Base-by-base conservation (phyloP, 441 rosid genomes). In the Populus hybrid region DNA sequence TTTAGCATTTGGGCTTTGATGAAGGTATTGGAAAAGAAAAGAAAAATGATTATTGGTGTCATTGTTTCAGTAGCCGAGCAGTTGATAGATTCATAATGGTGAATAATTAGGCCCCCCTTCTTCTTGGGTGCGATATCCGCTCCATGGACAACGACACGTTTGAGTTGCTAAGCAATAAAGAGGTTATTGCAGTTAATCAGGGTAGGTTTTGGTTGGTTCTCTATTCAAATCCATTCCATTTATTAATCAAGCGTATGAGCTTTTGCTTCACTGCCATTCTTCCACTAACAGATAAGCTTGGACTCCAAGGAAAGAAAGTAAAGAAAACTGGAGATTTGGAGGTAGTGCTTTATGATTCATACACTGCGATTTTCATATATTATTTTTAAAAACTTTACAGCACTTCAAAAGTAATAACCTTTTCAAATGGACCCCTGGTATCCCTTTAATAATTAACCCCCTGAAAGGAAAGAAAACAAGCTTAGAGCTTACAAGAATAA, bases 1-100 rank as follows among this genome's bases (percentile, higher is more conserved):
- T 88, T 87, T 77, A 88, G 89, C 74, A 81, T 87, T 69, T 87
- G 90, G 91, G 84, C 88, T 26, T 77, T 87, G 54, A 84, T 87
- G 46, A 88, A 85, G 90, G 89, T 84, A 67, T 20, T 23, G 36
- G 36, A 6, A 34, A 34, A 21, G 7, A 6, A 34, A 8, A 3
- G 20, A 32, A 10, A 1, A 7, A n/a, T 10, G 2, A 10, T 34
- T n/a, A 1, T 2, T 21, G 1, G 34, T 57, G 34, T 57, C 10
- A 8, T 65, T 24, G 8, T 16, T n/a, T 36, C 14, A 11, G 26
- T 7, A 8, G 68, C 23, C 5, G 14, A 23, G 26, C 21, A 5
- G 10, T 11, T 40, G 3, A 68, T 4, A 3, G 9, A 68, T 9
- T n/a, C 12, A 3, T 7, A 32, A 16, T 20, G 10, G 18, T 69